Base-by-base conservation (phyloP, 495 filamentous ascomycete species). In the Jackrogersella minutella region DNA sequence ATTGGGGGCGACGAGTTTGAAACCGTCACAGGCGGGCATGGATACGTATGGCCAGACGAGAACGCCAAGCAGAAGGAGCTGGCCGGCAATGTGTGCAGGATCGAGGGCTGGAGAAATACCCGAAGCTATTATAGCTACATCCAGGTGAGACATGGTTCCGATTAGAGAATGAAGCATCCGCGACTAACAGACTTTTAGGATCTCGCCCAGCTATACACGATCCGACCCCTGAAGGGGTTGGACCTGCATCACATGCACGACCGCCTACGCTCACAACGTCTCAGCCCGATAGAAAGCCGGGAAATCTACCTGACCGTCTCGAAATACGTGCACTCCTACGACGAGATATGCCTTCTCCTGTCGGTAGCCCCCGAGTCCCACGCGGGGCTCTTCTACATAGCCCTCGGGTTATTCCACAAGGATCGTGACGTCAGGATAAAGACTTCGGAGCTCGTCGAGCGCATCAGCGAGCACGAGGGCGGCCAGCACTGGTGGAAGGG, bases 21-120 rank as follows among this genome's bases (percentile, higher is more conserved):
- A 33, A 84, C 87, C 16, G 84, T 83, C 21, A 76, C 80, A 44
- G 79, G 82, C 21, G 93, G 95, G 2, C 95, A 99, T 75, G 95
- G 95, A 28, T 97, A 96, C 71, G 93, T 99, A 5, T 99, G 96
- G 96, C 76, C 86, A 5, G 91, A 96, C 73, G 92, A 97, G 46
- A 75, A 77, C 8, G 81, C 88, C n/a, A 92, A 91, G 74, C 86
- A 89, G 66, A 87, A 87, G 49, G 96, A 98, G 77, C 83, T 99
- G 21, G 88, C 91, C 5, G 94, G 91, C 1, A 96, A 94, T 26
- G 92, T 96, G 30, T 90, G 89, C 55, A 82, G 95, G 39, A 96
- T 99, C 41, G 96, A 98, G 74, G 95, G 93, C 36, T 99, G 95
- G 95, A 84, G 96, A 55, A 93, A 90, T 53, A 98, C 95, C 1